phyloP scores from a whole-genome alignment of 352 stramenopile genomes.

The Globisporangium spinosum region DNA sequence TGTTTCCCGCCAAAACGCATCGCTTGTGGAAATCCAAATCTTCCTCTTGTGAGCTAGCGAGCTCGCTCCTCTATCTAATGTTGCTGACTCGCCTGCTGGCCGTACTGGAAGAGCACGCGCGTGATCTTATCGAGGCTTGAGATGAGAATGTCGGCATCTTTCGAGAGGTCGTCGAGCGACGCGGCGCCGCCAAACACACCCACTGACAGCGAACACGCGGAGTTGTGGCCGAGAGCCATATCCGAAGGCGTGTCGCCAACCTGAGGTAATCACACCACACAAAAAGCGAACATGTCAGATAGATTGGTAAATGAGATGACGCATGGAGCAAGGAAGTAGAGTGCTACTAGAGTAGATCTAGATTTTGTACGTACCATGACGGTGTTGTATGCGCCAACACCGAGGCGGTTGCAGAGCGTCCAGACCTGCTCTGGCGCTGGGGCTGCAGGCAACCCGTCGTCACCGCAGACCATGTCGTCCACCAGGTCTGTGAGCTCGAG shows the following conservation, averaged over 20 bases:
- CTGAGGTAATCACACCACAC: conserved; percentile 7
- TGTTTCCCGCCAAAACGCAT: conserved; percentile 4
- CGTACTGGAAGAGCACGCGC: conserved; percentile 41
- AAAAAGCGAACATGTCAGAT: background rate
- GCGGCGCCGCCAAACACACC: conserved; percentile 43
- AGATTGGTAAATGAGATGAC: background rate
- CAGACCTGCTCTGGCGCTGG: conserved; percentile 37
- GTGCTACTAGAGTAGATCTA: background rate
- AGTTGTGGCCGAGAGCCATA: conserved; percentile 31
- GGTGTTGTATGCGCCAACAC: conserved; percentile 33
- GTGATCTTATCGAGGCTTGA: conserved; percentile 40
- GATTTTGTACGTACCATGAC: conserved; percentile 29
- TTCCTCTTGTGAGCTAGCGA: background rate
- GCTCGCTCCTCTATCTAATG: background rate
- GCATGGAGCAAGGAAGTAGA: background rate
- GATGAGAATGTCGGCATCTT: conserved; percentile 47
- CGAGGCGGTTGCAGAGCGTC: conserved; percentile 35
- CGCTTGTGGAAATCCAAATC: background rate
- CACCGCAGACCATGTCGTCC: conserved; percentile 42
- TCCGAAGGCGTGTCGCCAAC: conserved; percentile 49
- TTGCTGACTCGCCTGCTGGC: conserved; percentile 13
- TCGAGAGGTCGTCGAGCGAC: conserved; percentile 34
- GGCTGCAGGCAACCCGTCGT: conserved; percentile 37
- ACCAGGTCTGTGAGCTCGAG: conserved; percentile 32
- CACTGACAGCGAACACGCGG: conserved; percentile 36